Base-by-base conservation (phyloP, 352 stramenopile species). In the Phytophthora pistaciae region DNA sequence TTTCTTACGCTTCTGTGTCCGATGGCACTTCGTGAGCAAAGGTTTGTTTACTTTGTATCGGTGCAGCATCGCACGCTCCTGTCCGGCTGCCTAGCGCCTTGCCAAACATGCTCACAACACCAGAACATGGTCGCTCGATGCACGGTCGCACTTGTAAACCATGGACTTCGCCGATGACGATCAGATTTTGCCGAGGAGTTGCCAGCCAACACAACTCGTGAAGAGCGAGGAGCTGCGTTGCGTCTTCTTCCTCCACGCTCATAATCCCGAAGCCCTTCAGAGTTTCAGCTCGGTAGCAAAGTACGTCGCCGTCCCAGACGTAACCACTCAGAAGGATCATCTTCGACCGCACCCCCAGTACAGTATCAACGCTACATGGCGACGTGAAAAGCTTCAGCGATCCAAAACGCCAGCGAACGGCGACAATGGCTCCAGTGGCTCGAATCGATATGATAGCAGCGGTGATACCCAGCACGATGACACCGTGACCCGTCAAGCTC, bases 391-490 rank as follows among this genome's bases (percentile, higher is more conserved):
- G 16, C 11, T 16, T 33, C 8, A 70, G 46, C 11, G 44, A 66
- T 9, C 56, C 63, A 16, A 59, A 70, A n/a, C 6, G 48, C 13
- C 46, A 59, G 14, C 40, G 27, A 13, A 57, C 31, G 18, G 44
- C 25, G n/a, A 64, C 25, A 8, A 68, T 25, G 29, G 66, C 66
- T 10, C 58, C 59, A 10, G 10, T 11, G 5, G 57, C 48, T 49
- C 68, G 21, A 23, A 72, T 56, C 5, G 38, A 42, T 10, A 55
- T 46, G 33, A 78, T 75, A n/a, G 33, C 36, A 36, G 36, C 20
- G 5, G 69, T 33, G 9, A 78, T 53, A 3, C 59, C 57, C 13
- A 72, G 27, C 11, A 77, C 64, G 21, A 68, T 70, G 16, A 62
- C 36, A 4, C 61, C 62, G 33, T 69, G 62, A 5, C 42, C 40